Percentiles rank a stretch among this genome's conserved stretches.
Evolutionary conservation across 2,329 filamentous ascomycete species (phyloP).

Genomic region (Talaromyces albobiverticillius): DNA sequence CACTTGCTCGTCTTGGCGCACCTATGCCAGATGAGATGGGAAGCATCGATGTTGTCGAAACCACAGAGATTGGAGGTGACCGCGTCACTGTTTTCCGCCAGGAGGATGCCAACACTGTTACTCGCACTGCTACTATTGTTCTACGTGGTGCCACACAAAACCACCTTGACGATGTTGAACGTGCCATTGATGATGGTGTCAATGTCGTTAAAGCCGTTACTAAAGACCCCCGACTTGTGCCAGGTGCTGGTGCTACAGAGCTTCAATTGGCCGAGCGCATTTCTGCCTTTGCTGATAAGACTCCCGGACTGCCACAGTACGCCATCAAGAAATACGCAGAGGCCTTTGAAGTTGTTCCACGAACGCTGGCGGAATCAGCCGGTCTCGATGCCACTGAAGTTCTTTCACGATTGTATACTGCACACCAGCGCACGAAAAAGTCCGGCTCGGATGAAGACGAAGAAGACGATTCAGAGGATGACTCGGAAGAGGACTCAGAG

Average conservation of each 20-base stretch:
- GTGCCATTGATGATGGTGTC: constrained; percentile 95
- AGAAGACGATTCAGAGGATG: constrained; percentile 15
- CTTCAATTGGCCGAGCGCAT: constrained; percentile 91
- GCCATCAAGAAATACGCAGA: constrained; percentile 97
- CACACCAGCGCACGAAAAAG: constrained; percentile 63
- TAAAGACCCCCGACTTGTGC: constrained; percentile 83
- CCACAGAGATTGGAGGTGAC: constrained; percentile 94
- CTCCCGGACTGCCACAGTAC: constrained; percentile 88
- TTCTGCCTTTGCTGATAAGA: constrained; percentile 86
- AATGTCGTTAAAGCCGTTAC: constrained; percentile 99
- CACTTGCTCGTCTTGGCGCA: constrained; percentile 89
- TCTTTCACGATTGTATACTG: constrained; percentile 85
- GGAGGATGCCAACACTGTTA: constrained; percentile 73
- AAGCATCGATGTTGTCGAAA: constrained; percentile 89
- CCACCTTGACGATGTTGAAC: constrained; percentile 94
- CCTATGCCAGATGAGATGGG: constrained; percentile 99
- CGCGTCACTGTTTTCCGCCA: constrained; percentile 98
- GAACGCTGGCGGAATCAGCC: constrained; percentile 89
- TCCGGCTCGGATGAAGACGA: constrained; percentile 21
- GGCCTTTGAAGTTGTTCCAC: constrained; percentile 94
- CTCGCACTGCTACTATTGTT: constrained; percentile 89
- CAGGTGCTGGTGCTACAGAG: constrained; percentile 91
- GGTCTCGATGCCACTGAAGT: constrained; percentile 97
- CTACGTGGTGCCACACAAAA: constrained; percentile 96
- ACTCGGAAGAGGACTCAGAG: constrained; percentile 17